Base-by-base conservation (phyloP, 805 yeast species). In the Saccharomycopsis fermentans region DNA sequence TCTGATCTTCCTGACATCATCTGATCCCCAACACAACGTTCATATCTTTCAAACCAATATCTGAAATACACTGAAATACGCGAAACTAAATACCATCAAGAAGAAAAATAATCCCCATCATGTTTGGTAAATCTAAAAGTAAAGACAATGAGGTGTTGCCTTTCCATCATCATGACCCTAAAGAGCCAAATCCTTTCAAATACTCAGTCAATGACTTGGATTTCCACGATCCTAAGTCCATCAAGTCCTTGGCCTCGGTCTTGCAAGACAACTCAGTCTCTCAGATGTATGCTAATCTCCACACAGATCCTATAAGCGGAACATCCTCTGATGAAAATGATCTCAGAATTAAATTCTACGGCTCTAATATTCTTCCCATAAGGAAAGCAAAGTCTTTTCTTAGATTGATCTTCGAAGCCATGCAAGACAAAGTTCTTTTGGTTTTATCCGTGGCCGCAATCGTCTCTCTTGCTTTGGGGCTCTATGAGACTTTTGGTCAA, bases 401-500 rank as follows among this genome's bases (percentile, higher is more conserved):
- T 52, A 65, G 69, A 60, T 76, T 94, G 47, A 84, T 94, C 64
- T 82, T 80, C 75, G 88, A 87, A 65, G 97, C 97, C 2, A 73
- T 94, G 73, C 84, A 91, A 60, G 99, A 94, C 70, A 89, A 90
- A 70, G 95, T 94, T 21, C 77, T 95, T 70, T 84, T 94, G 58
- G 74, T 95, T 63, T 77, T 94, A 65, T 76, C 88, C 1, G 77
- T 87, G 1, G 97, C 97, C 0, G 99, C 99, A 2, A 73, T 90
- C 1, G 81, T 94, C 3, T 90, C 98, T 0, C 77, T 94, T 55
- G 92, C 96, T 0, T 73, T 94, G 55, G 99, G 99, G 0, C 76
- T 94, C 6, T 94, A 94, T 69, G 96, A 94, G 71, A 84, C 96
- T 1, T 86, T 90, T 73, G 96, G 95, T 48, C 87, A 87, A 63